Conservation (phyloP, 169 alveolate species). For the Plasmodium coatneyi region DNA sequence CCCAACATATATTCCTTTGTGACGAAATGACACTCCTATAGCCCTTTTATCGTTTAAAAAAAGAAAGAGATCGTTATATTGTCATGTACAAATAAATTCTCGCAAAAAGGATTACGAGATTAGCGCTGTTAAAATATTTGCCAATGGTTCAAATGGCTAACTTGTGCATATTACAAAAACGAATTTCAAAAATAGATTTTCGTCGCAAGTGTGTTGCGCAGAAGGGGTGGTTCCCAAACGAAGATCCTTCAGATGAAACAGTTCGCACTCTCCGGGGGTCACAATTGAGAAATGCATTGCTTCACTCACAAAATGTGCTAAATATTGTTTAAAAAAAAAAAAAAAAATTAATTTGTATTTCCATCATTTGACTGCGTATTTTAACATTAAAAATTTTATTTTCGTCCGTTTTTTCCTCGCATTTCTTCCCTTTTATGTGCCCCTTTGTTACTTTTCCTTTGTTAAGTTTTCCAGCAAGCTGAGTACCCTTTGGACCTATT, state of each 20-base stretch:
- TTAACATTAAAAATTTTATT: background rate
- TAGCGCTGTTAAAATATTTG: background rate
- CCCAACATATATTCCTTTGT: background rate
- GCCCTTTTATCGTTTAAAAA: background rate
- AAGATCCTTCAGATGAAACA: background rate
- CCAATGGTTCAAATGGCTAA: background rate
- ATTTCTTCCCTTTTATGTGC: background rate
- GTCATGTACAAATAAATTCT: background rate
- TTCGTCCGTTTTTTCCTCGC: background rate
- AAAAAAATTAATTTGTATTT: background rate
- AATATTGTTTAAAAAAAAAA: background rate
- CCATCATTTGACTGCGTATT: background rate
- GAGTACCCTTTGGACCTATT: background rate
- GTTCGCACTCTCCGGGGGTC: background rate
- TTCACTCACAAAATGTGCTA: background rate
- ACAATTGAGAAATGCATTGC: background rate
- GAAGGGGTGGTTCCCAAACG: background rate
- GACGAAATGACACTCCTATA: background rate
- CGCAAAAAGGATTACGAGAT: background rate
- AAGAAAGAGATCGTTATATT: background rate
- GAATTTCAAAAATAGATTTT: background rate
- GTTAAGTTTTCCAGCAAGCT: background rate
- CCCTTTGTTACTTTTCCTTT: background rate
- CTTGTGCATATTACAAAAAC: background rate
- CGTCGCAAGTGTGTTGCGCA: background rate